These are phyloP conservation scores for Termitomyces sp. DNA, from an alignment of 768 basidiomycete genomes.

Conservation along the genomic window DNA sequence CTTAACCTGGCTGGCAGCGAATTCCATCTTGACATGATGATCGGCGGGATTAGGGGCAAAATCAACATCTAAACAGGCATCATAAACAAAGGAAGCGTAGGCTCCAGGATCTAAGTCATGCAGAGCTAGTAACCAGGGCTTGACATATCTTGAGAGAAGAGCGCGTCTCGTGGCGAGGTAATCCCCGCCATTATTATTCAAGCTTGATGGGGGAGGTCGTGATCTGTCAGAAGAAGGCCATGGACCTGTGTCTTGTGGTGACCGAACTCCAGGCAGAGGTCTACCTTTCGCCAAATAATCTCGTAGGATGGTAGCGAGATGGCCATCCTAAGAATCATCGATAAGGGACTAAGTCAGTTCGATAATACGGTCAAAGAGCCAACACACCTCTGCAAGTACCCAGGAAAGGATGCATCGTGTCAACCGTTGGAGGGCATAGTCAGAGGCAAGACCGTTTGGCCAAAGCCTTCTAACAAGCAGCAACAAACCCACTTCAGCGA, in stretches of 20 bases:
- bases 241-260: conserved; percentile 37
- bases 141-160: conserved; percentile 54
- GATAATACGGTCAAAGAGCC: neutral
- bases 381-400: conserved; percentile 68
- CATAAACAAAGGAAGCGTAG: conserved; percentile 55
- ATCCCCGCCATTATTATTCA: conserved; percentile 63
- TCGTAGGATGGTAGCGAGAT: conserved; percentile 62
- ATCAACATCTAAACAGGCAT: conserved; percentile 49
- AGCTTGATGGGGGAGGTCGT: conserved; percentile 36
- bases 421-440: conserved; percentile 66
- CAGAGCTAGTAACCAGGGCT: conserved; percentile 68
- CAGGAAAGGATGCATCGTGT: conserved; percentile 59
- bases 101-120: conserved; percentile 56
- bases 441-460: conserved; percentile 72
- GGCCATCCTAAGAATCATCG: conserved; percentile 50
- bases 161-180: conserved; percentile 61
- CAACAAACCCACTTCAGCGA: conserved; percentile 73
- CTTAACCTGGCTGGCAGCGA: conserved; percentile 17
- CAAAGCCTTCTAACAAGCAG: conserved; percentile 68
- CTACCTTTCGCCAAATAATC: conserved; percentile 62
- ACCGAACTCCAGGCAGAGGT: conserved; percentile 63
- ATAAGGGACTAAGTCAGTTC: neutral
- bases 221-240: conserved; percentile 52
- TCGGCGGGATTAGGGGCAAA: conserved; percentile 21
- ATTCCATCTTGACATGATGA: conserved; percentile 9